Conservation (phyloP, 805 yeast genomes). For the Wickerhamomyces bisporus region DNA sequence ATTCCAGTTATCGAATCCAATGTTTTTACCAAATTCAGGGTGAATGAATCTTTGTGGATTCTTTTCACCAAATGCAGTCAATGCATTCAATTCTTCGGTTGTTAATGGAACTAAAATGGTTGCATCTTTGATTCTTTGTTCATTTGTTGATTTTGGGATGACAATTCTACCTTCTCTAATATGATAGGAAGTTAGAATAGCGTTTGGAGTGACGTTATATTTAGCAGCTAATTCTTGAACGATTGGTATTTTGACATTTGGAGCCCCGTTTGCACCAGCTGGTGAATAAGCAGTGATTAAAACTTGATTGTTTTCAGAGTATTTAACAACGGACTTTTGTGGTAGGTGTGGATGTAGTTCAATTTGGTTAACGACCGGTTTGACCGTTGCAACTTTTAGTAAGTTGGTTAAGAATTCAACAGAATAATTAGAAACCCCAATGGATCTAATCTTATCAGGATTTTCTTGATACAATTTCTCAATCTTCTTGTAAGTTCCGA, state of each 20-base stretch:
- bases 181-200: slow-evolving; percentile 58
- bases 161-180: slow-evolving; percentile 54
- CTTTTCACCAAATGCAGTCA: slow-evolving; percentile 27
- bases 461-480: slow-evolving; percentile 45
- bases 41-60: slow-evolving; percentile 29
- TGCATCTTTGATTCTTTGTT: slow-evolving; percentile 46
- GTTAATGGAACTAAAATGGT: slow-evolving; percentile 31
- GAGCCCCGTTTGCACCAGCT: slow-evolving; percentile 62
- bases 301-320: slow-evolving; percentile 44
- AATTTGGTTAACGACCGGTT: slow-evolving; percentile 50
- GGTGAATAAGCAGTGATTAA: slow-evolving; percentile 56
- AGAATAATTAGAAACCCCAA: slow-evolving; percentile 53
- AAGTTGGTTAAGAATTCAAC: slow-evolving; percentile 32
- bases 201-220: slow-evolving; percentile 48
- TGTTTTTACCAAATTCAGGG: slow-evolving; percentile 5
- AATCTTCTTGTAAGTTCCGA: slow-evolving; percentile 49
- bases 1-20: slow-evolving; percentile 10
- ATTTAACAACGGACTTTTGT: slow-evolving; percentile 51
- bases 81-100: slow-evolving; percentile 32
- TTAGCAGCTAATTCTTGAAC: slow-evolving; percentile 51
- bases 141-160: slow-evolving; percentile 65
- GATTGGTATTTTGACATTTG: slow-evolving; percentile 45
- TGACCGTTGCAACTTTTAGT: slow-evolving; percentile 34
- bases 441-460: slow-evolving; percentile 37
- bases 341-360: slow-evolving; percentile 73